Percentiles rank a stretch among this genome's conserved stretches.
Evolutionary conservation across 164 flowering plant genomes (phyloP).

Genomic region (Liriodendron chinense): DNA sequence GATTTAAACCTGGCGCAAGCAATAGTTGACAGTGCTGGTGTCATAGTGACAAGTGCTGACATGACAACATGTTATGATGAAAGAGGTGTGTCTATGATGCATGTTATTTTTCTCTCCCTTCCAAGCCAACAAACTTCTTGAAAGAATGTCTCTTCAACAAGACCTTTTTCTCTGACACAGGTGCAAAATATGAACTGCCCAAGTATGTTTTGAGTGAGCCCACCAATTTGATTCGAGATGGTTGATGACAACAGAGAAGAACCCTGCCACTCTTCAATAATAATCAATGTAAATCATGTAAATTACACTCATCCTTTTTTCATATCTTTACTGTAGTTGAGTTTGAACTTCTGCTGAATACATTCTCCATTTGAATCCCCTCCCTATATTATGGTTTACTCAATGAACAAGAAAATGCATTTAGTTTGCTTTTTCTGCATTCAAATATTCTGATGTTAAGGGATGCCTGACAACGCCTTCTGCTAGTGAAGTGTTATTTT

Average conservation of each 20-base stretch:
- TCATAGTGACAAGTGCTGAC: slow-evolving; percentile 72
- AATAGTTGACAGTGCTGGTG: slow-evolving; percentile 85
- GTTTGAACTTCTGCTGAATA: not conserved
- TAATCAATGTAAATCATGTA: slow-evolving; percentile 53
- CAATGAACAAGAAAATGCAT: not conserved
- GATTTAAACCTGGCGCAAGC: slow-evolving; percentile 73
- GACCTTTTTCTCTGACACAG: slow-evolving; percentile 34
- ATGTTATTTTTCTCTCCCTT: not conserved
- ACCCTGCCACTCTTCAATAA: slow-evolving; percentile 1
- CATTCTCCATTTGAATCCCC: not conserved
- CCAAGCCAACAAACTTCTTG: not conserved
- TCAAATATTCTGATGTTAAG: not conserved
- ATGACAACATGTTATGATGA: slow-evolving; percentile 87
- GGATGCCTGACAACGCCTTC: not conserved
- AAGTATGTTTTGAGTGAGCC: slow-evolving; percentile 90
- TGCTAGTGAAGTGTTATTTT: not conserved
- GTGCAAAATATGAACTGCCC: slow-evolving; percentile 90
- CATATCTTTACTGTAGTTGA: not conserved
- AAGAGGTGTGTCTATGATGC: slow-evolving; percentile 49
- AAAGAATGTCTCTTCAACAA: not conserved
- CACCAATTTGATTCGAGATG: slow-evolving; percentile 59
- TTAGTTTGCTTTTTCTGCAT: not conserved
- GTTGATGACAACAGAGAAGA: slow-evolving; percentile 25
- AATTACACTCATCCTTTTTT: slow-evolving; percentile 20
- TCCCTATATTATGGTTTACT: not conserved